Base-by-base conservation (phyloP, 208 protist genomes). In the Acanthamoeba lenticulata region DNA sequence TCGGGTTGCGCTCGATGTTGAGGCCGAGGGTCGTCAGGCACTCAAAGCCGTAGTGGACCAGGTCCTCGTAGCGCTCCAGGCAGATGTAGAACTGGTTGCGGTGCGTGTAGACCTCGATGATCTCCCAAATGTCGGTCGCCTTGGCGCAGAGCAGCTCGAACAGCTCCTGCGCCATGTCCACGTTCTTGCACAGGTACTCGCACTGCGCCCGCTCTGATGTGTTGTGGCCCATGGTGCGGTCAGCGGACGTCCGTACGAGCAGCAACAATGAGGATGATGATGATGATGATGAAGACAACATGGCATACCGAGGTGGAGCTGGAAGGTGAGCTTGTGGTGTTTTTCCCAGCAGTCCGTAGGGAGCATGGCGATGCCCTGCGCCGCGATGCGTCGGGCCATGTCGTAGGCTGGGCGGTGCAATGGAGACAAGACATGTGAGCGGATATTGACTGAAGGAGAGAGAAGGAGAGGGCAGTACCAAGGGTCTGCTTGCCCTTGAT, bases 281-380 rank as follows among this genome's bases (percentile, higher is more conserved):
- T n/a, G n/a, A 29, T 4, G 7, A 65, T n/a, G 55, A 7, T 7
- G 13, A 67, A 69, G 6, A 32, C 60, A 19, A 69, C 3, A 69
- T 5, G 45, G 9, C 60, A 11, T 72, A 92, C 86, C 86, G 21
- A 92, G 32, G 86, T 92, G 11, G 27, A 92, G 60, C n/a, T 74
- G 86, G 44, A 92, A 92, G 2, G 86, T 72, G 6, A 92, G 86
- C 36, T 67, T 92, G 86, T 92, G 86, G 9, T 92, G 86, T 11
- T 19, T 47, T 17, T 32, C 38, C 86, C 86, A 92, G 42, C 38
- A 65, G 36, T 72, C 86, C 36, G 27, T 55, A 15, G 86, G 60
- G 24, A 92, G 86, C 52, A 92, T 67, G n/a, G 86, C 86, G 34
- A 92, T 92, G 32, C 86, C 86, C n/a, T 92, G 86, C 34, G 40